Base-by-base conservation (phyloP, 306 rosid genomes). In the Lathyrus sativus region DNA sequence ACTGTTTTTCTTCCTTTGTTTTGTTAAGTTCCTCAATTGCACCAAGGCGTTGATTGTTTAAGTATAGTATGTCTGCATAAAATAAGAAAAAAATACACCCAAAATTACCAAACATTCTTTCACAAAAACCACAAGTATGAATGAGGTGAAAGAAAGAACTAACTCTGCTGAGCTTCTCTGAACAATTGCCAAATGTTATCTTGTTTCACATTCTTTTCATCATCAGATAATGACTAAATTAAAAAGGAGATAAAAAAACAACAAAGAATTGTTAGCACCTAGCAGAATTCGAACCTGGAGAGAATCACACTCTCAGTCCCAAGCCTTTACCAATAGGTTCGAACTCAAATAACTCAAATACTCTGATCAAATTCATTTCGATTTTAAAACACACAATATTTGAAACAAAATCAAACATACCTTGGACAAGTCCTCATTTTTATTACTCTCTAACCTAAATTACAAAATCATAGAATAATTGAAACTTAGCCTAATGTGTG, bases 161-260 rank as follows among this genome's bases (percentile, higher is more conserved):
- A 78, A 91, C 98, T 92, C 73, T 75, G 91, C 80, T 89, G 96
- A 76, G 98, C 96, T 84, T 87, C 95, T 67, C 70, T 81, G 82
- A 92, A 92, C 67, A 82, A 84, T 59, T 71, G 18, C 96, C 92
- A 86, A 79, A 89, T 76, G 14, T 85, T 80, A 46, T 31, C 68
- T 14, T 59, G 74, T 38, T 81, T 82, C 62, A 46, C 78, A 65
- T 67, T 76, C 45, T 65, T 57, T 56, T 60, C 84, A 44, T 73
- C 87, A 26, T 72, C 44, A 15, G 83, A 58, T 24, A 83, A 49
- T 14, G 68, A 28, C 91, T 88, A 74, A 50, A 66, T 71, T 1
- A 14, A 56, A 57, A 64, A 24, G 49, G 15, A n/a, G 71, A 7
- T 0, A 26, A 14, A 51, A 13, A 38, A 19, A 18, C 38, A 59